Percentiles rank a stretch among this genome's conserved stretches.
Evolutionary conservation across 2,329 filamentous ascomycete species (phyloP).

Genomic region (Microcera coccophila): DNA sequence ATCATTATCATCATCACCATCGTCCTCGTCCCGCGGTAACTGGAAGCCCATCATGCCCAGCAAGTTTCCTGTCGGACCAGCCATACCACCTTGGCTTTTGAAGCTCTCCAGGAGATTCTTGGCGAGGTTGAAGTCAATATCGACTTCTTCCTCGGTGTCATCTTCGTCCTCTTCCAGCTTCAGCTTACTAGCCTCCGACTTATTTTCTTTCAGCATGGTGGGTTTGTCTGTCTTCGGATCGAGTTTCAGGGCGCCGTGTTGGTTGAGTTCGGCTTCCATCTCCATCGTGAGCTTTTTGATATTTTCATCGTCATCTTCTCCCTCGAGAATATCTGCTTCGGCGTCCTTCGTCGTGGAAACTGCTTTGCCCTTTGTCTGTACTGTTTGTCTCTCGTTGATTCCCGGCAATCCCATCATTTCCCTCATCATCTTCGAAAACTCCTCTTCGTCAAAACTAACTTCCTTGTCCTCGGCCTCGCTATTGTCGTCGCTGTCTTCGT

Average conservation of each 20-base stretch:
- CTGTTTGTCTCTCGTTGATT: neutral
- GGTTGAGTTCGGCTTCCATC: slow-evolving; percentile 70
- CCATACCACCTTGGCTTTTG: slow-evolving; percentile 80
- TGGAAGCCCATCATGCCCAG: slow-evolving; percentile 80
- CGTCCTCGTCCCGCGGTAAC: slow-evolving; percentile 74
- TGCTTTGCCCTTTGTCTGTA: slow-evolving; percentile 4
- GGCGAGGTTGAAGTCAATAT: slow-evolving; percentile 82
- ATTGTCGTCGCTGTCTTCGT: slow-evolving; percentile 49
- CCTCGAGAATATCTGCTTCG: slow-evolving; percentile 28
- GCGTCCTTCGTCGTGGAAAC: neutral
- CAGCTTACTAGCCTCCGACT: slow-evolving; percentile 11
- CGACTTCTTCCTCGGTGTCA: slow-evolving; percentile 56
- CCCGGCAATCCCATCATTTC: slow-evolving; percentile 75
- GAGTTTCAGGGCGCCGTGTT: slow-evolving; percentile 61
- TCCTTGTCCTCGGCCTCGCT: slow-evolving; percentile 69
- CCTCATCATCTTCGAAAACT: slow-evolving; percentile 83
- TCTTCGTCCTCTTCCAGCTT: slow-evolving; percentile 33
- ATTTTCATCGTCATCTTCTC: slow-evolving; percentile 54
- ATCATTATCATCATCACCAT: slow-evolving; percentile 38
- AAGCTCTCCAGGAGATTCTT: slow-evolving; percentile 91
- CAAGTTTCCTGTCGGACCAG: slow-evolving; percentile 83
- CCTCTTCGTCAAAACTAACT: slow-evolving; percentile 76
- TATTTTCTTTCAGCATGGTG: slow-evolving; percentile 29
- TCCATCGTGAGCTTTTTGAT: slow-evolving; percentile 62
- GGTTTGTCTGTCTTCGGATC: slow-evolving; percentile 36